A percentile compares a stretch with the other conserved stretches of the same genome.
Conservation (phyloP, 2,329 filamentous ascomycete genomes). For the Pseudogymnoascus sp. region DNA sequence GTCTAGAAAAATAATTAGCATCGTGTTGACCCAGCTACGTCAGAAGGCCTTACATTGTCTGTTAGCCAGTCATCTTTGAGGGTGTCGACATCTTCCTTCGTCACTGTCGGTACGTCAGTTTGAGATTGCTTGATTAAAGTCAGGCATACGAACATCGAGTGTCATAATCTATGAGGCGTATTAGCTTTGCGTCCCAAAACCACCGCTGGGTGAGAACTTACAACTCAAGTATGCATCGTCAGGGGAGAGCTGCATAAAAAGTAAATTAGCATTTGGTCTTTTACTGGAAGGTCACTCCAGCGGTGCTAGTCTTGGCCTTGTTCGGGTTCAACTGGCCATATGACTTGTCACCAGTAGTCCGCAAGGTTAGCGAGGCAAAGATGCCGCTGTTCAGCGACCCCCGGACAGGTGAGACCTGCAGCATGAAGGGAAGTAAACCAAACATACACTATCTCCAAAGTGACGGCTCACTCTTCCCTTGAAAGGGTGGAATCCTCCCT, state of each 20-base stretch:
- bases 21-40: slow-evolving; percentile 10
- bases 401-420: background rate
- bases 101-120: slow-evolving; percentile 49
- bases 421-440: slow-evolving; percentile 2
- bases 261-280: background rate
- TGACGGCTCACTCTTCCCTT: slow-evolving; percentile 41
- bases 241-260: slow-evolving; percentile 38
- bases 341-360: background rate
- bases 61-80: slow-evolving; percentile 93
- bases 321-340: background rate
- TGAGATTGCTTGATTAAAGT: slow-evolving; percentile 14
- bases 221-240: slow-evolving; percentile 65
- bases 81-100: slow-evolving; percentile 78
- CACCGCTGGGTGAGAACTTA: slow-evolving; percentile 35
- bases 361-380: background rate
- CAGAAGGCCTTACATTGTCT: slow-evolving; percentile 64
- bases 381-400: background rate
- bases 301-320: background rate
- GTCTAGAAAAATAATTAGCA: slow-evolving; percentile 45
- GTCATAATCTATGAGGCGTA: slow-evolving; percentile 47
- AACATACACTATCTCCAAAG: slow-evolving; percentile 41
- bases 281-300: background rate
- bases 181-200: background rate
- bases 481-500: slow-evolving; percentile 43
- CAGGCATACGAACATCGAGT: slow-evolving; percentile 44